These are phyloP conservation scores for Elsinoe australis DNA, from an alignment of 2,329 filamentous ascomycete species.

Conservation along the genomic window DNA sequence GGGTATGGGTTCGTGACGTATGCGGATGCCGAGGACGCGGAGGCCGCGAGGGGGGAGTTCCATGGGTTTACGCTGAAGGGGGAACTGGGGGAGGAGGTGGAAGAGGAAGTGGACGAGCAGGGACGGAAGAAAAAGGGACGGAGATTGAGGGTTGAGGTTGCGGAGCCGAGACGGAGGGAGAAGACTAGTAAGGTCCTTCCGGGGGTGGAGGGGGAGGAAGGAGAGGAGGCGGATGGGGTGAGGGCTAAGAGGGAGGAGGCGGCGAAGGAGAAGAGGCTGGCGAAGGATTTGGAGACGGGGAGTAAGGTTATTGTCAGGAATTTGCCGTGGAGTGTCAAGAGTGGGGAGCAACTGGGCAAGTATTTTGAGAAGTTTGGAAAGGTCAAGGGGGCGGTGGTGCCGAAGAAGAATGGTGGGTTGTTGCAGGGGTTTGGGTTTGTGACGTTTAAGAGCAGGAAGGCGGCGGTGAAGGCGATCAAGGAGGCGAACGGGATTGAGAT, in stretches of 20 bases:
- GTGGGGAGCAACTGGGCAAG: conserved; percentile 66
- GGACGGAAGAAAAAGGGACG: conserved; percentile 32
- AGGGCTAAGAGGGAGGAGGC: conserved; percentile 58
- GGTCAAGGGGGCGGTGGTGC: conserved; percentile 78
- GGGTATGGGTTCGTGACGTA: conserved; percentile 98
- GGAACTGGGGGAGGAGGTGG: conserved; percentile 2
- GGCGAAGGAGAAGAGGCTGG: conserved; percentile 46
- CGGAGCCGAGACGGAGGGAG: conserved; percentile 66
- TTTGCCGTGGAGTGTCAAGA: conserved; percentile 91
- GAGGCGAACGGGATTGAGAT: conserved; percentile 82
- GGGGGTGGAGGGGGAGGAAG: conserved; percentile 23
- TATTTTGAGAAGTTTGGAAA: conserved; percentile 87
- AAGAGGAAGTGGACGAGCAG: conserved; percentile 1
- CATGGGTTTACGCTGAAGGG: conserved; percentile 72
- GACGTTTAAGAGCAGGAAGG: conserved; percentile 76
- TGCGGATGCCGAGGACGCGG: conserved; percentile 83
- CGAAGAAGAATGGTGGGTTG: conserved; percentile 59
- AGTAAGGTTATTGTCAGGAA: conserved; percentile 88
- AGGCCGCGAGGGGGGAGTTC: conserved; percentile 70
- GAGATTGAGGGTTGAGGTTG: conserved; percentile 78
- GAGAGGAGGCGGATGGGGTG: conserved; percentile 31
- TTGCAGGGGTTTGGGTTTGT: conserved; percentile 90
- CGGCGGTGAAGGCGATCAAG: conserved; percentile 81
- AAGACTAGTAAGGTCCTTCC: conserved; percentile 20
- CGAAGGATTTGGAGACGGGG: conserved; percentile 43